These are phyloP conservation scores for Gymnopus androsaceus DNA, from an alignment of 1,284 basidiomycete genomes.

Conservation along the genomic window DNA sequence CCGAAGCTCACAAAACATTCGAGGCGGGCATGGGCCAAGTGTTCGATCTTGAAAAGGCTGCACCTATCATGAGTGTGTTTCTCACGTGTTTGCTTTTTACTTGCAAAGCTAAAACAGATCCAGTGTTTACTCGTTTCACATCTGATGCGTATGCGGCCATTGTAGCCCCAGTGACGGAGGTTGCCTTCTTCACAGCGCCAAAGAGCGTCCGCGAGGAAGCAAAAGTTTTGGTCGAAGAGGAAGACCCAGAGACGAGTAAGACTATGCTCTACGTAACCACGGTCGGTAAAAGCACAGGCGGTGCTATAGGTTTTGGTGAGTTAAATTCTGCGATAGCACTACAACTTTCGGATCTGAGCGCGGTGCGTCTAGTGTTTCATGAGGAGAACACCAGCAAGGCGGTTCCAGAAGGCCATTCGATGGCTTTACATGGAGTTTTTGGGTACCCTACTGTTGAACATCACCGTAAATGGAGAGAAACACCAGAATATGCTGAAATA, in stretches of 20 bases:
- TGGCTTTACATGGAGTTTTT: neutral
- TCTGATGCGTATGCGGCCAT: neutral
- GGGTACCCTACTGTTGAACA: neutral
- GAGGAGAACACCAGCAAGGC: neutral
- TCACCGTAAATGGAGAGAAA: neutral
- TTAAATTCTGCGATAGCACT: neutral
- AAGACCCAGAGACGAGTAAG: neutral
- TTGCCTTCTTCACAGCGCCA: neutral
- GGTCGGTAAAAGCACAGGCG: neutral
- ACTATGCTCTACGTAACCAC: neutral
- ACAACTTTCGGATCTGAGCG: neutral
- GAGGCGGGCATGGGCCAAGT: neutral
- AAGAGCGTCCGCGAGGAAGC: neutral
- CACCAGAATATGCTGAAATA: neutral
- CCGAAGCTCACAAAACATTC: neutral
- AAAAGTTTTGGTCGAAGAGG: neutral
- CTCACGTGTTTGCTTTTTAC: neutral
- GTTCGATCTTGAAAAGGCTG: neutral
- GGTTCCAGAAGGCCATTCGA: neutral
- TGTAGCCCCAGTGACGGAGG: neutral
- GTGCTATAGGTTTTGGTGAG: neutral
- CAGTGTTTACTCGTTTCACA: neutral
- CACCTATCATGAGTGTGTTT: neutral
- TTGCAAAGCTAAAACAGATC: neutral
- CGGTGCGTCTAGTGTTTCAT: neutral